These are phyloP conservation scores for Penicillium sclerotigenum DNA, from an alignment of 2,329 filamentous ascomycete species.

Conservation along the genomic window DNA sequence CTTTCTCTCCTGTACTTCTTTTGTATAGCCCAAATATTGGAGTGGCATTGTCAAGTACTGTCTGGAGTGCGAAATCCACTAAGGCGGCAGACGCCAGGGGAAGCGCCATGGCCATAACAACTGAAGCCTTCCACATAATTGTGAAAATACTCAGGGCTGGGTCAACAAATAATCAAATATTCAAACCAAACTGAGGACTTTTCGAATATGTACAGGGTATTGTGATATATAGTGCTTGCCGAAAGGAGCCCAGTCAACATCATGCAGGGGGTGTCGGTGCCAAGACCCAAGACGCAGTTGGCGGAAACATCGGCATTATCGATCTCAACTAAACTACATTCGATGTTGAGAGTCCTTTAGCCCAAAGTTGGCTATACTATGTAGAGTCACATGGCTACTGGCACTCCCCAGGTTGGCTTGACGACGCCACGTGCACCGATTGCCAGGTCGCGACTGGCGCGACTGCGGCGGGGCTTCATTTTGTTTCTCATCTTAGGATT, in stretches of 20 bases:
- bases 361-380: not conserved
- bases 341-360: not conserved
- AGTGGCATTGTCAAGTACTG: conserved; percentile 43
- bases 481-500: not conserved
- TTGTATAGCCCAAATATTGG: conserved; percentile 44
- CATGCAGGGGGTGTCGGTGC: not conserved
- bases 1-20: conserved; percentile 21
- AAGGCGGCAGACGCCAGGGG: conserved; percentile 18
- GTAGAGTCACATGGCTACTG: not conserved
- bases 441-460: not conserved
- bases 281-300: not conserved
- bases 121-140: not conserved
- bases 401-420: not conserved
- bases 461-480: not conserved
- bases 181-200: too few relatives aligned
- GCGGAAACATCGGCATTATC: not conserved
- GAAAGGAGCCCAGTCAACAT: not conserved
- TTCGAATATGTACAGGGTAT: not conserved
- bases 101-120: not conserved
- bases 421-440: conserved; percentile 1
- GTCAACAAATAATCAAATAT: not conserved
- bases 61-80: conserved; percentile 41
- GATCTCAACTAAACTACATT: not conserved
- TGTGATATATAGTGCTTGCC: not conserved
- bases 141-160: not conserved